Evolutionary conservation across 2,329 filamentous ascomycete genomes (phyloP).

Genomic region (Aspergillus sp.): DNA sequence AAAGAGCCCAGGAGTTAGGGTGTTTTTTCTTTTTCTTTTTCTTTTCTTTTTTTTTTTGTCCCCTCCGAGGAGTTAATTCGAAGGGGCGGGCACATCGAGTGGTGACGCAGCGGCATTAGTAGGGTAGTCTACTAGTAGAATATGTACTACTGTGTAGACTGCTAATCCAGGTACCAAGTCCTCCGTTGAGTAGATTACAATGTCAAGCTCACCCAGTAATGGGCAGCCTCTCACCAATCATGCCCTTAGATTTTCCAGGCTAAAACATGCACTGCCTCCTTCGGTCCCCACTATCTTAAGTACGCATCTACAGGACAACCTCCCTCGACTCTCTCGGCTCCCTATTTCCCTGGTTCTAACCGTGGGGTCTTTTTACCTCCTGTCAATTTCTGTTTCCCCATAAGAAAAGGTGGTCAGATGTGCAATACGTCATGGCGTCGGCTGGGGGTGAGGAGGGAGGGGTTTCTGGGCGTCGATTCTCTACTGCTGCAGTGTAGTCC

Average conservation of each 20-base stretch:
- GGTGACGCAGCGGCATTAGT: too few species aligned
- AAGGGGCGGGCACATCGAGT: too few species aligned
- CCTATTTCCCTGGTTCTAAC: neutral
- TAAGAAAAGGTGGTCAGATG: neutral
- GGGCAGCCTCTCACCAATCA: neutral
- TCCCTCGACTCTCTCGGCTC: neutral
- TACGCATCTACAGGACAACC: conserved; percentile 1
- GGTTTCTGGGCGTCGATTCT: too few species aligned
- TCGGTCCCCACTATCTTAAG: conserved; percentile 7
- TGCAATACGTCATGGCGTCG: neutral
- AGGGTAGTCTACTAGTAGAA: too few species aligned
- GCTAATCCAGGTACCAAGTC: neutral
- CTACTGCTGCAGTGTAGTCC: too few species aligned
- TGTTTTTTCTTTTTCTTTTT: too few species aligned
- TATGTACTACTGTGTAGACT: neutral
- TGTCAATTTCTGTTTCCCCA: neutral
- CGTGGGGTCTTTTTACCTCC: neutral
- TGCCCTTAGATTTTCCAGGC: neutral
- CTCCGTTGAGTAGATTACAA: neutral
- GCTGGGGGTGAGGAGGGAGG: too few species aligned
- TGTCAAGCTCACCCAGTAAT: neutral
- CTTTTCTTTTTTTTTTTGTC: too few species aligned
- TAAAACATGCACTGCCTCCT: conserved; percentile 12
- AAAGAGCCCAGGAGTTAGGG: too few species aligned
- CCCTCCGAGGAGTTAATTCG: too few species aligned